Conservation (phyloP, 2,329 filamentous ascomycete species). For the Diaporthe sp. region DNA sequence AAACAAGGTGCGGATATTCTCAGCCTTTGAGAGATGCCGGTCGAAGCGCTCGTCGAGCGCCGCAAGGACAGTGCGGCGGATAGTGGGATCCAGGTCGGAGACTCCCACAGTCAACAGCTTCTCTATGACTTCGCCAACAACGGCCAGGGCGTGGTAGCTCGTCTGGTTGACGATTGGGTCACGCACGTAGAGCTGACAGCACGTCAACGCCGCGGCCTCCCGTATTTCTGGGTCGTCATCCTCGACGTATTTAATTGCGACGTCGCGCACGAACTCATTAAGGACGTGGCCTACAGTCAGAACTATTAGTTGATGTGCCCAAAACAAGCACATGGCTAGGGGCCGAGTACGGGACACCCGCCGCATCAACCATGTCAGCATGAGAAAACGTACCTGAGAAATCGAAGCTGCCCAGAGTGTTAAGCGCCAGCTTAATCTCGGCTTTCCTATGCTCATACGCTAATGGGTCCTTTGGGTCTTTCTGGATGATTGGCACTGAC, state of each 20-base stretch:
- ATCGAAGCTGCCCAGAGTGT: conserved; percentile 97
- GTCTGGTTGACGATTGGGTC: conserved; percentile 99
- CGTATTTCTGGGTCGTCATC: conserved; percentile 94
- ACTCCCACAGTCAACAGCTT: conserved; percentile 95
- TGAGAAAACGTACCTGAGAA: conserved; percentile 68
- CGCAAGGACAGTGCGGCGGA: conserved; percentile 86
- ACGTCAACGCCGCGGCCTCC: conserved; percentile 94
- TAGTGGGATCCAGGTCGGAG: conserved; percentile 89
- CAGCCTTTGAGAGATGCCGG: conserved; percentile 93
- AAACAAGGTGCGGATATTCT: conserved; percentile 96
- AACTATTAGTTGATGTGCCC: conserved; percentile 12
- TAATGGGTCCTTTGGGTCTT: conserved; percentile 85
- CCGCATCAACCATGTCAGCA: not conserved
- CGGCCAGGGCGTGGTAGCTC: conserved; percentile 94
- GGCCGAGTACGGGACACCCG: no score
- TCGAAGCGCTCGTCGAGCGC: conserved; percentile 96
- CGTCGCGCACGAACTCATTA: conserved; percentile 98
- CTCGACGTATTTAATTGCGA: conserved; percentile 97
- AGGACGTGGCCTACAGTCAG: conserved; percentile 76
- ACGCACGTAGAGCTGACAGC: conserved; percentile 95
- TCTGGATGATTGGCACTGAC: conserved; percentile 83
- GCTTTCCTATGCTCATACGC: conserved; percentile 84
- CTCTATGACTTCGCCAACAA: conserved; percentile 97
- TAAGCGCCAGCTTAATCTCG: conserved; percentile 92
- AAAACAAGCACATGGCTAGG: not conserved